Evolutionary conservation across 2,329 filamentous ascomycete genomes (phyloP).

Genomic region (Phialemoniopsis sp.): DNA sequence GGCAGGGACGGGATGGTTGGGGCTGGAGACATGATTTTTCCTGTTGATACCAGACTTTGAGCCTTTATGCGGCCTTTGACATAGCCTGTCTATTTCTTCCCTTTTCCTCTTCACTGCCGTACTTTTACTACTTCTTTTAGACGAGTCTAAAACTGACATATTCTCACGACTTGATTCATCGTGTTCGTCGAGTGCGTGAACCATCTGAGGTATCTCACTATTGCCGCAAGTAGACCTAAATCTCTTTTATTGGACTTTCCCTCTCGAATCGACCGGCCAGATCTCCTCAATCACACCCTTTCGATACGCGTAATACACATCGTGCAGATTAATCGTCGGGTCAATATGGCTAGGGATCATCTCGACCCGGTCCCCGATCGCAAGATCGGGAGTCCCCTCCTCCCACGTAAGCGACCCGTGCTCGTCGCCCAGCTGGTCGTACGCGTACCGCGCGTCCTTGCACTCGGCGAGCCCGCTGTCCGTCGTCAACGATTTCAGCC

Average conservation of each 20-base stretch:
- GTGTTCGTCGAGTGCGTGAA: no score
- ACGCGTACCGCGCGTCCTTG: slow-evolving; percentile 34
- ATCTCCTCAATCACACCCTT: slow-evolving; percentile 44
- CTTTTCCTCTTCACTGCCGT: no score
- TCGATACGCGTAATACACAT: slow-evolving; percentile 44
- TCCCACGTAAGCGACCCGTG: slow-evolving; percentile 43
- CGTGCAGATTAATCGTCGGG: slow-evolving; percentile 48
- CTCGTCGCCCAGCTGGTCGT: slow-evolving; percentile 42
- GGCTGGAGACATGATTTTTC: no score
- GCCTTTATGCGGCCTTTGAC: no score
- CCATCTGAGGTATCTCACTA: no score
- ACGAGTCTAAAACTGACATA: no score
- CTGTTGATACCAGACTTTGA: no score
- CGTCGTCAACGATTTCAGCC: slow-evolving; percentile 45
- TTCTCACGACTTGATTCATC: no score
- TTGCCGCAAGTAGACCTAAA: no score
- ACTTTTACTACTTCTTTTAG: no score
- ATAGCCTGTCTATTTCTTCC: no score
- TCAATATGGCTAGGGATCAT: slow-evolving; percentile 53
- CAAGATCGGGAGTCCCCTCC: slow-evolving; percentile 28
- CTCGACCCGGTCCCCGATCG: slow-evolving; percentile 41
- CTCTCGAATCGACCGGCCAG: slow-evolving; percentile 45
- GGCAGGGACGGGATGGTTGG: no score
- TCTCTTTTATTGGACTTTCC: slow-evolving; percentile 46
- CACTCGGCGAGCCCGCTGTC: slow-evolving; percentile 47